Base-by-base conservation (phyloP, 1,284 basidiomycete species). In the Ceratobasidium sp. region DNA sequence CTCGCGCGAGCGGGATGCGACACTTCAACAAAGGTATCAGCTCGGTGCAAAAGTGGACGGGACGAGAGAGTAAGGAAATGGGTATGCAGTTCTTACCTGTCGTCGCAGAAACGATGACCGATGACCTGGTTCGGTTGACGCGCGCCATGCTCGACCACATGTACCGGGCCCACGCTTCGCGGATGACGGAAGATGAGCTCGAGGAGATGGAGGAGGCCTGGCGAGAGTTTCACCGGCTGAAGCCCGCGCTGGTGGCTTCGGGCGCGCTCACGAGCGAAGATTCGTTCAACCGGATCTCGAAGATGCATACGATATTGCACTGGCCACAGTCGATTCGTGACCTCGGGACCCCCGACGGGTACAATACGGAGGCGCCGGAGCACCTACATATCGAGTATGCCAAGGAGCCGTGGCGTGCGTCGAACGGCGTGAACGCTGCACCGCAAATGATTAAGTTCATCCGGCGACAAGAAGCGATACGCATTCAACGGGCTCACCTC, bases 221-320 rank as follows among this genome's bases (percentile, higher is more conserved):
- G 2, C 3, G 31, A 0, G 33, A 39, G 3, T 85, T 84, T 58
- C 84, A 85, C 66, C 76, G 66, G 0, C 80, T 83, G 77, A 84
- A 84, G 47, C 49, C 60, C 0, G 76, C 81, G 3, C 80, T 85
- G 51, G 42, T 82, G 0, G 77, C 81, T 5, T 78, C 82, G 5
- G 82, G 82, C 1, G 79, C 82, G 39, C 78, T 35, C 42, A 20
- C 1, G 58, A 35, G 35, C 17, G n/a, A 23, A 3, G 5, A 10
- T 6, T 11, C 7, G 42, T 73, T 73, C 42, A 31, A 73, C 31
- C 13, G 26, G 20, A 61, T 61, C n/a, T n/a, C 69, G 20, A 77
- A 78, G 26, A 26, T 78, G 7, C 77, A 78, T n/a, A 26, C 58
- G 11, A 33, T 77, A 3, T 35, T 60, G 37, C 76, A 77, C 49